Conservation (phyloP, 164 flowering plant species). For the Brasenia schreberi region DNA sequence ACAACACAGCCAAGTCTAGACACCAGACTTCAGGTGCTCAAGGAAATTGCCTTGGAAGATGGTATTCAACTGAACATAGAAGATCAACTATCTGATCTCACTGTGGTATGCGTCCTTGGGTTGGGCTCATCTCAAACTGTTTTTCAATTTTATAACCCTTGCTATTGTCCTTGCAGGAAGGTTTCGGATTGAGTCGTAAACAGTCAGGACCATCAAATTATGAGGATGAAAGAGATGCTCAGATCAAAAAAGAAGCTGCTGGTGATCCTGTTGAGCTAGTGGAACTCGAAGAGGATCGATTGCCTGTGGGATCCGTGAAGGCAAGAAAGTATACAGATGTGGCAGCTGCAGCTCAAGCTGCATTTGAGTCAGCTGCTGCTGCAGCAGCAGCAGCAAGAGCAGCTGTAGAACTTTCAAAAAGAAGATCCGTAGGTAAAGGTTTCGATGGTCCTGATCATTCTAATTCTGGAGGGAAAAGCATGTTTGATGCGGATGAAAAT, state of each 20-base stretch:
- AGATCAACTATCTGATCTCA: slow-evolving; percentile 18
- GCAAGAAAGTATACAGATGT: slow-evolving; percentile 47
- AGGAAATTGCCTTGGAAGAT: slow-evolving; percentile 58
- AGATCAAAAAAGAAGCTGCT: background rate
- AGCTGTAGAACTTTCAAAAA: slow-evolving; percentile 56
- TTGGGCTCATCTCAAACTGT: background rate
- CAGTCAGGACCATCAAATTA: slow-evolving; percentile 8
- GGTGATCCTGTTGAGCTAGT: slow-evolving; percentile 5
- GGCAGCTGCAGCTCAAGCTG: slow-evolving; percentile 81
- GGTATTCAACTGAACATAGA: slow-evolving; percentile 36
- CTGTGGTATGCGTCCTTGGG: slow-evolving; percentile 19
- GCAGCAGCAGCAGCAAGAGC: slow-evolving; percentile 83
- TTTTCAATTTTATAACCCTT: background rate
- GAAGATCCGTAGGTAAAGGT: slow-evolving; percentile 17
- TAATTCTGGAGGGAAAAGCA: background rate
- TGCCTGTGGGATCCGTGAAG: slow-evolving; percentile 23
- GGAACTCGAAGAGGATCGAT: slow-evolving; percentile 13
- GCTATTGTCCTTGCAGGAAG: slow-evolving; percentile 12
- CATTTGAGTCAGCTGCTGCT: slow-evolving; percentile 74
- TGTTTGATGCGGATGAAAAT: background rate
- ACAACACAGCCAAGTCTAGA: slow-evolving; percentile 53
- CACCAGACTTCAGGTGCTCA: slow-evolving; percentile 43
- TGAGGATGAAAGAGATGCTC: slow-evolving; percentile 1
- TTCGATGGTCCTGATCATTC: slow-evolving; percentile 22
- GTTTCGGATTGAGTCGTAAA: slow-evolving; percentile 7